phyloP scores from a whole-genome alignment of 2,329 filamentous ascomycete species.

The Exophiala mesophila region DNA sequence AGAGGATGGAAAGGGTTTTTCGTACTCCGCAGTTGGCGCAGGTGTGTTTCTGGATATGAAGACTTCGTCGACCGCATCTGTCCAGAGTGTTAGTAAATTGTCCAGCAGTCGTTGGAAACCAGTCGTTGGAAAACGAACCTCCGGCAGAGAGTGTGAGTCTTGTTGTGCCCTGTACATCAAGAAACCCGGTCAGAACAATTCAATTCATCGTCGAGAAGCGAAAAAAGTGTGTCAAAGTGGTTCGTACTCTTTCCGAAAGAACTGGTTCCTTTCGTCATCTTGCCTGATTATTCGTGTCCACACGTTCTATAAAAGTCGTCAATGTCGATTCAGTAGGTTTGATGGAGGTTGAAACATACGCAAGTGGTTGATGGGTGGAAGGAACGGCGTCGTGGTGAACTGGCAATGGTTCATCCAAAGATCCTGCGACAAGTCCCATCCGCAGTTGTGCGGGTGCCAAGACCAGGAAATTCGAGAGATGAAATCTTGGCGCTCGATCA shows the following conservation, averaged over 20 bases:
- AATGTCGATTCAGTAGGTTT: no score
- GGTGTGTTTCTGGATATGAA: conserved; percentile 99
- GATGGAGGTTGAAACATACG: no score
- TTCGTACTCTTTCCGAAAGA: conserved; percentile 64
- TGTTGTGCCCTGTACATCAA: conserved; percentile 61
- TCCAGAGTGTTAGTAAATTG: conserved; percentile 6
- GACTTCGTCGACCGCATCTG: conserved; percentile 71
- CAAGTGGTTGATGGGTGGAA: conserved; percentile 11
- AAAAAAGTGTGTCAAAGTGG: conserved; percentile 6
- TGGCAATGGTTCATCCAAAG: neutral
- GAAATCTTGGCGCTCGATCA: neutral
- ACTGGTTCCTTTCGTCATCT: conserved; percentile 60
- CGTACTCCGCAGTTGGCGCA: conserved; percentile 76
- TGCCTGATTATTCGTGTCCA: conserved; percentile 22
- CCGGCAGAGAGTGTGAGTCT: conserved; percentile 97
- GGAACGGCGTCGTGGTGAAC: neutral
- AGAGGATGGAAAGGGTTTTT: neutral
- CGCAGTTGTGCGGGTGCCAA: conserved; percentile 18
- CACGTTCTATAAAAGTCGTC: conserved; percentile 8
- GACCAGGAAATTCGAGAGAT: conserved; percentile 11
- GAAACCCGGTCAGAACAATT: conserved; percentile 11
- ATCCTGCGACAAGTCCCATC: neutral
- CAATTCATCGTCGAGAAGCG: neutral
- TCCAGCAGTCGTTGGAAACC: conserved; percentile 20
- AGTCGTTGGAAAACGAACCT: conserved; percentile 95